These are phyloP conservation scores for Fusarium tjaetaba DNA, from an alignment of 2,329 filamentous ascomycete genomes.

Conservation along the genomic window DNA sequence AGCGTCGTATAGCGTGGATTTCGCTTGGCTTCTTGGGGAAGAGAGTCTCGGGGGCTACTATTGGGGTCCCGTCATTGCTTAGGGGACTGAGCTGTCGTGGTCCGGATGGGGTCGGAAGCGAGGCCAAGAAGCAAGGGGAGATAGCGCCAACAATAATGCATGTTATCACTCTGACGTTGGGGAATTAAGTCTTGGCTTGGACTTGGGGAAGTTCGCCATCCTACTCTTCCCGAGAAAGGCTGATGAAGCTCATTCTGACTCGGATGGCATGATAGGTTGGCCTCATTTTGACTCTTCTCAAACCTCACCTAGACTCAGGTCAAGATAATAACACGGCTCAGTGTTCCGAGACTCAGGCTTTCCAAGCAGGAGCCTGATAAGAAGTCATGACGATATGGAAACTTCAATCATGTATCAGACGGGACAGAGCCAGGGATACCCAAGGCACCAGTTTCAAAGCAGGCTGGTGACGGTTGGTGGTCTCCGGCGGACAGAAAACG, in stretches of 20 bases:
- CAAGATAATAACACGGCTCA: constrained; percentile 6
- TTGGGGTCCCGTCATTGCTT: background rate
- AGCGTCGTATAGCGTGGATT: background rate
- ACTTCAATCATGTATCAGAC: background rate
- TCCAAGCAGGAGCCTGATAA: rapidly evolving
- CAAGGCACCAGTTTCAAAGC: too few relatives aligned
- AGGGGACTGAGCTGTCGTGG: background rate
- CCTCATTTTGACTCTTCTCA: background rate
- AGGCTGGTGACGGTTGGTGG: background rate
- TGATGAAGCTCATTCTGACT: rapidly evolving
- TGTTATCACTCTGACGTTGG: background rate
- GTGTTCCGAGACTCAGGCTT: background rate
- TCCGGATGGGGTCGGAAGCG: background rate
- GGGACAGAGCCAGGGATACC: too few relatives aligned
- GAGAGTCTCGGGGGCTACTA: background rate
- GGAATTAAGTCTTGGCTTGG: background rate
- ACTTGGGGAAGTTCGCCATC: background rate
- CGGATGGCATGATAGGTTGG: too few relatives aligned
- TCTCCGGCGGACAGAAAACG: background rate
- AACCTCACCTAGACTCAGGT: rapidly evolving
- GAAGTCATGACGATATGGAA: background rate
- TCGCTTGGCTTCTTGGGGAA: background rate
- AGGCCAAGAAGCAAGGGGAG: background rate
- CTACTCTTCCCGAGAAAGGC: background rate
- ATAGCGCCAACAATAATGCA: background rate